These are phyloP conservation scores for Botrytis paeoniae DNA, from an alignment of 2,329 filamentous ascomycete species.

Conservation along the genomic window DNA sequence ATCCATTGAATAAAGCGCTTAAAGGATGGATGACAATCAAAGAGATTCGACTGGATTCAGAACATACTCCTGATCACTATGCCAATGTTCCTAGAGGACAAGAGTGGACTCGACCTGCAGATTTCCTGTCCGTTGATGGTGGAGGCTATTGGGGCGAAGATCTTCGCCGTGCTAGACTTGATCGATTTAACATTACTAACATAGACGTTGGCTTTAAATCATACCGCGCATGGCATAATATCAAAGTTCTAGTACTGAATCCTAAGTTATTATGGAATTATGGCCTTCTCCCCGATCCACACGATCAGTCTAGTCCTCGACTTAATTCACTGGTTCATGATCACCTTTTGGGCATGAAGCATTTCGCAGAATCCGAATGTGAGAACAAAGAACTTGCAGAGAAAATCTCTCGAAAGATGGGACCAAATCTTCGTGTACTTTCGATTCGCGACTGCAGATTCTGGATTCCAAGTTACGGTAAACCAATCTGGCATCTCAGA, in stretches of 20 bases:
- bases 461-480: constrained; percentile 15
- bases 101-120: constrained; percentile 20
- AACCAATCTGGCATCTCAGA: constrained; percentile 17
- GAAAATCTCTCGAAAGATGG: constrained; percentile 18
- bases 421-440: constrained; percentile 16
- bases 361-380: constrained; percentile 15
- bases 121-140: constrained; percentile 20
- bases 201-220: constrained; percentile 20
- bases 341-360: constrained; percentile 18
- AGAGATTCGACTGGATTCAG: constrained; percentile 18
- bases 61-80: constrained; percentile 20
- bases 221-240: constrained; percentile 21
- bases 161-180: constrained; percentile 19
- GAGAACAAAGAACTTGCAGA: constrained; percentile 18
- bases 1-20: constrained; percentile 15
- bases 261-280: constrained; percentile 17
- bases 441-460: constrained; percentile 20
- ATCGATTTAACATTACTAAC: constrained; percentile 20
- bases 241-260: constrained; percentile 18
- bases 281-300: constrained; percentile 16
- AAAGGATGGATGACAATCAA: constrained; percentile 20
- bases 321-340: constrained; percentile 9
- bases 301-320: constrained; percentile 16
- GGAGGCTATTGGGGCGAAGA: constrained; percentile 22
- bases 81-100: constrained; percentile 19